Conservation (phyloP, 257 asterid genomes). For the Echium plantagineum region DNA sequence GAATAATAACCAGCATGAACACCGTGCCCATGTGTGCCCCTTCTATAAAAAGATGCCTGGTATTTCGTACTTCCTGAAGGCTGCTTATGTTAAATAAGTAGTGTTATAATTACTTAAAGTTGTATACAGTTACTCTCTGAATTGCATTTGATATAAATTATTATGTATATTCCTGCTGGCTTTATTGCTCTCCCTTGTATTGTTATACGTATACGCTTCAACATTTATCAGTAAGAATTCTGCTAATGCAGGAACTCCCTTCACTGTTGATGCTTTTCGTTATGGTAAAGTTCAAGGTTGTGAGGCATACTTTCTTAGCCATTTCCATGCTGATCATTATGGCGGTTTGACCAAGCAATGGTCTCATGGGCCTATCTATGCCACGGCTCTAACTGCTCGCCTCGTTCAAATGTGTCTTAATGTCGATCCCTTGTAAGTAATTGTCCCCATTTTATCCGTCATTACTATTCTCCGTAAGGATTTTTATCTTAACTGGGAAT, state of each 20-base stretch:
- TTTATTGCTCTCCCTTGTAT: neutral
- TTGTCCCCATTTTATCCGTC: neutral
- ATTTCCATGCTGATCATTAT: conserved; percentile 25
- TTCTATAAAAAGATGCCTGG: conserved; percentile 20
- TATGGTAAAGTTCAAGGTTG: conserved; percentile 15
- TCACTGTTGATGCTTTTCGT: conserved; percentile 25
- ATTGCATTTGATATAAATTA: neutral
- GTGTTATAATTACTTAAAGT: neutral
- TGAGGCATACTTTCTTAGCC: conserved; percentile 16
- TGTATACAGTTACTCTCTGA: neutral
- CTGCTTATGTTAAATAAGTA: neutral
- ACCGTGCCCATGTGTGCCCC: conserved; percentile 10
- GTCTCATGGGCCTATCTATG: conserved; percentile 23
- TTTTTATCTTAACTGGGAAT: no score
- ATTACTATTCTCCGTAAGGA: neutral
- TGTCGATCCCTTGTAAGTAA: conserved; percentile 14
- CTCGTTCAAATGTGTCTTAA: conserved; percentile 15
- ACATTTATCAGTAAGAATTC: neutral
- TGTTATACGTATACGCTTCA: neutral
- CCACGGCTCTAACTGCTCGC: conserved; percentile 22
- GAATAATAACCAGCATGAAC: neutral
- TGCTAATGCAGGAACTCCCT: conserved; percentile 17
- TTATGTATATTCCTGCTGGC: neutral
- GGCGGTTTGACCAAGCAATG: conserved; percentile 17
- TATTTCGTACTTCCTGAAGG: neutral